These are phyloP conservation scores for Pyrus betulifolia DNA, from an alignment of 306 rosid genomes.

Conservation along the genomic window DNA sequence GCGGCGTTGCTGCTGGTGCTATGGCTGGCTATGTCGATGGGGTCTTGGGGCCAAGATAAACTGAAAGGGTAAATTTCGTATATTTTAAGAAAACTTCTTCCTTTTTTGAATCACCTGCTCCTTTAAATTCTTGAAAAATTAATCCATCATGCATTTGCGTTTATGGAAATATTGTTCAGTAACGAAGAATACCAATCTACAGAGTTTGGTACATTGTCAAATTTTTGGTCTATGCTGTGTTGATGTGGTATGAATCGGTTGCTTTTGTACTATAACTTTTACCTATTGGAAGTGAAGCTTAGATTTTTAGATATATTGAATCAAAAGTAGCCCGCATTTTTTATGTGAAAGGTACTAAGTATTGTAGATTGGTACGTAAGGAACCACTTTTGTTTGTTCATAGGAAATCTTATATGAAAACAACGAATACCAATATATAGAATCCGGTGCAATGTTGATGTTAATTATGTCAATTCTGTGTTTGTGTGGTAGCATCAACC, in stretches of 20 bases:
- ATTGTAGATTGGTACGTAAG: background rate
- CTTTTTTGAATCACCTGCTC: background rate
- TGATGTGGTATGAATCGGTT: too few species aligned
- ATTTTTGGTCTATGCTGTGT: too few species aligned
- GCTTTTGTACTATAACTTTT: too few species aligned
- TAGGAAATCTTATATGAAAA: background rate
- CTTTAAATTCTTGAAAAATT: background rate
- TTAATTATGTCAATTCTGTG: background rate
- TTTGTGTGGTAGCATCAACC: background rate
- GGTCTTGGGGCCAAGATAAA: background rate
- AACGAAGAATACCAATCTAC: background rate
- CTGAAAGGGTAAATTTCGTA: background rate
- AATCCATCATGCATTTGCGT: background rate
- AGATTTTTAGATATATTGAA: too few species aligned
- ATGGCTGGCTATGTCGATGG: background rate
- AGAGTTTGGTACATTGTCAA: background rate
- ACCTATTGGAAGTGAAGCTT: too few species aligned
- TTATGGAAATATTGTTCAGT: background rate
- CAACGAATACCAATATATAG: background rate
- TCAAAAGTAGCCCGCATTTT: too few species aligned
- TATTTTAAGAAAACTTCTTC: background rate
- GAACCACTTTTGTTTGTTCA: background rate
- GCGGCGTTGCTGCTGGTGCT: background rate
- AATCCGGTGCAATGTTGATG: background rate
- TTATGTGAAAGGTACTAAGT: background rate